Base-by-base conservation (phyloP, 164 flowering plant species). In the Litsea cubeba region DNA sequence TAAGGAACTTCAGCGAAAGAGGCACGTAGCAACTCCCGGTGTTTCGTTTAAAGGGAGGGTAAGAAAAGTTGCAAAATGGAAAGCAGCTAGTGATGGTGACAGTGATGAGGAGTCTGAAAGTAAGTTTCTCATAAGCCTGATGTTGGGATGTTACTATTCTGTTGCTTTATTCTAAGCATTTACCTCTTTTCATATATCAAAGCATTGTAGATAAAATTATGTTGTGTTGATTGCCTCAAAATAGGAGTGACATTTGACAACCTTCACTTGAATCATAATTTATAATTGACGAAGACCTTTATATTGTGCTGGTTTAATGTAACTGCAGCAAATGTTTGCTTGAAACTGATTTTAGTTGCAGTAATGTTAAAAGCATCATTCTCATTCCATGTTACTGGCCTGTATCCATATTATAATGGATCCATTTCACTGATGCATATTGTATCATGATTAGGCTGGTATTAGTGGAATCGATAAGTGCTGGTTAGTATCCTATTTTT, bases 11-110 rank as follows among this genome's bases (percentile, higher is more conserved):
- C 95, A 87, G 28, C 81, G 97, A 25, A 95, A 95, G 89, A 83
- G 98, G 81, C 93, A 86, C 76, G 89, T 92, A 26, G 92, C 90
- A 66, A 83, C 87, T 70, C 91, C 92, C 74, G 94, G 86, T 77
- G 89, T 93, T 76, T 95, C 99, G 62, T 76, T 87, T 15, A 91
- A 82, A 75, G 98, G 98, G 71, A 90, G 98, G 81, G 94, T 89
- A 25, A 86, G 97, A 71, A 95, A 95, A 86, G 87, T 79, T 77
- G 92, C 99, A 3, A 95, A 89, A 74, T 85, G 86, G 92, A 82
- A 86, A 64, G 82, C 84, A 75, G 83, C 82, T 35, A 85, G 88
- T 82, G 95, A 91, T 79, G 91, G 66, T 71, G 98, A 89, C 80
- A 88, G 91, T 80, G 90, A 88, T 69, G 90, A 84, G 75, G 87